Percentiles rank a stretch among this genome's conserved stretches.
These are phyloP conservation scores for Sphagnum fallax DNA, from an alignment of 228 moss, liverwort and hornwort species.

Conservation along the genomic window DNA sequence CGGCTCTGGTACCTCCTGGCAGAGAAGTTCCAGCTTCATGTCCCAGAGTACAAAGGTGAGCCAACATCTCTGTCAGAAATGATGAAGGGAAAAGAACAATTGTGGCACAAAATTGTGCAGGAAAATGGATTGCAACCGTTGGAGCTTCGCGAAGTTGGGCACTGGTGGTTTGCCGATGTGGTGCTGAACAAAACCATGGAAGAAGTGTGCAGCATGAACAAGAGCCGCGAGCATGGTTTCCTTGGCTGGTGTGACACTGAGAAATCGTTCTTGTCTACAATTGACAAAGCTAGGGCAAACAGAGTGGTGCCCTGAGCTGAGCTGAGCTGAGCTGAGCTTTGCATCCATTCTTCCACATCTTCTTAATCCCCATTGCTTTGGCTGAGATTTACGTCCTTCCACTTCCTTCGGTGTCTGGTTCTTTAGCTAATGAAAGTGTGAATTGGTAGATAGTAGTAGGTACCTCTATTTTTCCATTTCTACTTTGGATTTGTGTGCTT, in stretches of 20 bases:
- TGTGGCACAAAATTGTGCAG: conserved; percentile 19
- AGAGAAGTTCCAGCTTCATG: conserved; percentile 29
- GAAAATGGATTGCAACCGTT: conserved; percentile 8
- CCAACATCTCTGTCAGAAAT: conserved; percentile 11
- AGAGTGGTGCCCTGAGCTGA: conserved; percentile 38
- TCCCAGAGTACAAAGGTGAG: conserved; percentile 18
- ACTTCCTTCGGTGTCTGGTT: no score
- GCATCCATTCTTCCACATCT: no score
- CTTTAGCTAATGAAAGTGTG: no score
- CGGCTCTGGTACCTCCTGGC: conserved; percentile 19
- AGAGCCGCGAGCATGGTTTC: conserved; percentile 46
- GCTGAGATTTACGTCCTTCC: no score
- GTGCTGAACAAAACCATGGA: conserved; percentile 19
- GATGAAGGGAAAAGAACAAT: conserved; percentile 22
- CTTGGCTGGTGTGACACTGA: conserved; percentile 40
- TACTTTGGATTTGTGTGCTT: no score
- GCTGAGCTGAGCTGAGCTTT: background rate
- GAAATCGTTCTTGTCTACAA: conserved; percentile 17
- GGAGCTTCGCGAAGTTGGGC: conserved; percentile 28
- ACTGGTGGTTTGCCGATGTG: conserved; percentile 53
- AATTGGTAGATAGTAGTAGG: no score
- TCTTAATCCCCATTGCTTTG: no score
- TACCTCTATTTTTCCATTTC: no score
- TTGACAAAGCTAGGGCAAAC: conserved; percentile 52
- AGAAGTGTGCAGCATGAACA: conserved; percentile 56